Percentiles rank a stretch among this genome's conserved stretches.
Evolutionary conservation across 495 filamentous ascomycete species (phyloP).

Genomic region (Penicillium chermesinum): DNA sequence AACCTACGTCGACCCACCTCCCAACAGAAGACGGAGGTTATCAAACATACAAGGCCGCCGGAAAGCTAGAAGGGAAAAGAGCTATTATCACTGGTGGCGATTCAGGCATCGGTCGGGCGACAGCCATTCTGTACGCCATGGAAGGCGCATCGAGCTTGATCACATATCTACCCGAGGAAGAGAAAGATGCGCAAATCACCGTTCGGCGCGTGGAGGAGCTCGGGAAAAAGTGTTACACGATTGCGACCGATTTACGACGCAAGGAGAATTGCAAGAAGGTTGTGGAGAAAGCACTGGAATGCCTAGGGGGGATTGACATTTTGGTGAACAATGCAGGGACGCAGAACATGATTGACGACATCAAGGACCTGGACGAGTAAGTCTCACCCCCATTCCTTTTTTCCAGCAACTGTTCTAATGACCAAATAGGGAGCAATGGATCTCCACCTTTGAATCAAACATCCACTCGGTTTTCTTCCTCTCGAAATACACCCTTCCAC

Average conservation of each 20-base stretch:
- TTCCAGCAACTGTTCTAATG: background rate
- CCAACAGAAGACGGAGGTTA: conserved; percentile 66
- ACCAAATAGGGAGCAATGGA: conserved; percentile 41
- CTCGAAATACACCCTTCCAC: conserved; percentile 4
- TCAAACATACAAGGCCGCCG: conserved; percentile 71
- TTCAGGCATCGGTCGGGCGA: conserved; percentile 74
- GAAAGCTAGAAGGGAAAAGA: conserved; percentile 68
- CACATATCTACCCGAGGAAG: conserved; percentile 69
- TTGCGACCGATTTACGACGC: conserved; percentile 57
- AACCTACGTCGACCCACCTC: conserved; percentile 59
- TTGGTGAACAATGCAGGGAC: conserved; percentile 77
- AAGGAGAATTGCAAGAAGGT: conserved; percentile 65
- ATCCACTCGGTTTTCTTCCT: conserved; percentile 54
- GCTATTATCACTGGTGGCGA: conserved; percentile 82
- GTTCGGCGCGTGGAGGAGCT: conserved; percentile 60
- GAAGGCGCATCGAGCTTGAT: conserved; percentile 76
- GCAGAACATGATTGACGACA: conserved; percentile 70
- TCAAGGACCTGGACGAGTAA: conserved; percentile 67
- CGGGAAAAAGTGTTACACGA: conserved; percentile 56
- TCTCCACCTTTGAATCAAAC: conserved; percentile 53
- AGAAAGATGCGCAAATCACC: conserved; percentile 72
- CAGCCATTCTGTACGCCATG: conserved; percentile 75
- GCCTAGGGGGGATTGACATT: conserved; percentile 68
- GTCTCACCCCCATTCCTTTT: conserved; percentile 9
- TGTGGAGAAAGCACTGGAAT: conserved; percentile 56